Percentiles rank a stretch among this genome's conserved stretches.
phyloP scores from a whole-genome alignment of 1,139 yeast species.

The Pichia sp. region DNA sequence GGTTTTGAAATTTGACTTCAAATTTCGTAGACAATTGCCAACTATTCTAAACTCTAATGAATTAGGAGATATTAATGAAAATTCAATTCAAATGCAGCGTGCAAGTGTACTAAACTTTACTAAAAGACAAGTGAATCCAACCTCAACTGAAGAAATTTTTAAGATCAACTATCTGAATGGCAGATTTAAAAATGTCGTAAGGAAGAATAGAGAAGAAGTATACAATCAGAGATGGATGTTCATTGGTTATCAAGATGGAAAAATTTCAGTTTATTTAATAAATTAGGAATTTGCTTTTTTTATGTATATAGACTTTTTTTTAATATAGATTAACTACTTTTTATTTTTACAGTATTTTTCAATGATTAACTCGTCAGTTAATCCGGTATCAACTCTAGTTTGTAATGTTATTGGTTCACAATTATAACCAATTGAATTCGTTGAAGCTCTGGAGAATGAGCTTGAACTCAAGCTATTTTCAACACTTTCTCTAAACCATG shows the following conservation, averaged over 20 bases:
- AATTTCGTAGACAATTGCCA: slow-evolving; percentile 23
- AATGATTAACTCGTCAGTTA: slow-evolving; percentile 22
- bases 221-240: slow-evolving; percentile 23
- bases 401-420: slow-evolving; percentile 24
- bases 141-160: slow-evolving; percentile 7
- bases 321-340: background rate
- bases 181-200: slow-evolving; percentile 25
- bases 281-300: background rate
- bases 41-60: slow-evolving; percentile 19
- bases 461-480: background rate
- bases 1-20: slow-evolving; percentile 18
- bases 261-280: slow-evolving; percentile 22
- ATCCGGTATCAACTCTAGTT: slow-evolving; percentile 22
- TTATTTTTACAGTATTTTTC: slow-evolving; percentile 12
- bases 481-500: slow-evolving; percentile 40
- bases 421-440: slow-evolving; percentile 21
- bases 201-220: slow-evolving; percentile 23
- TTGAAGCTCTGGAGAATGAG: slow-evolving; percentile 21
- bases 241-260: slow-evolving; percentile 29
- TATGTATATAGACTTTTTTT: no score
- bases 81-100: slow-evolving; percentile 15
- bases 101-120: slow-evolving; percentile 20
- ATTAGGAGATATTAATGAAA: slow-evolving; percentile 10
- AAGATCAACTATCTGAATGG: slow-evolving; percentile 24
- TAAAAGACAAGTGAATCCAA: slow-evolving; percentile 17